Percentiles rank a stretch among this genome's conserved stretches.
Evolutionary conservation across 2,329 filamentous ascomycete species (phyloP).

Genomic region (Furcasterigmium furcatum): DNA sequence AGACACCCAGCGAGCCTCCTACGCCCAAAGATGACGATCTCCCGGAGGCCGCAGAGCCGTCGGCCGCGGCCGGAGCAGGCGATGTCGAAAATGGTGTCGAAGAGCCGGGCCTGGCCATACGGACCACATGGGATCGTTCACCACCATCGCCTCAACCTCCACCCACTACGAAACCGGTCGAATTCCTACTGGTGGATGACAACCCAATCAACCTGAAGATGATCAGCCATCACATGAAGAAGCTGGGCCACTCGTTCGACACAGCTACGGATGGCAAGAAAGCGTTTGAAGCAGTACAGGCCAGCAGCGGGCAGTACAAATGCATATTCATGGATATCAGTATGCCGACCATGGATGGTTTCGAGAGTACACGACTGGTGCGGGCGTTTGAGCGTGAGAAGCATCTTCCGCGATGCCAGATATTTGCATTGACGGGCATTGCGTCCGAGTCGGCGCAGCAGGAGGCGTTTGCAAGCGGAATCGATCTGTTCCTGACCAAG

Average conservation of each 20-base stretch:
- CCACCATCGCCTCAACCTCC: too few species aligned
- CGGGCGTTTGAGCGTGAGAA: slow-evolving; percentile 35
- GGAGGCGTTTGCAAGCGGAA: slow-evolving; percentile 39
- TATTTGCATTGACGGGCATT: slow-evolving; percentile 42
- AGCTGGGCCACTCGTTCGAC: slow-evolving; percentile 20
- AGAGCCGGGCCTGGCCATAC: too few species aligned
- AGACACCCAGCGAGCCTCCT: too few species aligned
- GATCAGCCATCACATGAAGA: slow-evolving; percentile 26
- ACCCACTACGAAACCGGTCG: background rate
- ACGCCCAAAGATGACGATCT: too few species aligned
- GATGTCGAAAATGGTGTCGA: too few species aligned
- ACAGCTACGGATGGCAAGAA: slow-evolving; percentile 14
- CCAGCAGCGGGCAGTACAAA: background rate
- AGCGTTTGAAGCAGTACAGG: background rate
- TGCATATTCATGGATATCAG: slow-evolving; percentile 29
- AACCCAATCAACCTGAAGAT: slow-evolving; percentile 34
- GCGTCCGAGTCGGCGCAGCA: slow-evolving; percentile 37
- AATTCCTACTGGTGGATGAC: slow-evolving; percentile 33
- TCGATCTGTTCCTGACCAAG: slow-evolving; percentile 43
- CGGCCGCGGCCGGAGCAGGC: too few species aligned
- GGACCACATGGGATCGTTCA: too few species aligned
- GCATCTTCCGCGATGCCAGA: slow-evolving; percentile 29
- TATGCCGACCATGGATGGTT: slow-evolving; percentile 43
- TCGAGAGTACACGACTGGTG: slow-evolving; percentile 34
- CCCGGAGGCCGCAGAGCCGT: too few species aligned